phyloP scores from a whole-genome alignment of 2,329 filamentous ascomycete genomes.

The Hymenotorrendiella dingleyae region DNA sequence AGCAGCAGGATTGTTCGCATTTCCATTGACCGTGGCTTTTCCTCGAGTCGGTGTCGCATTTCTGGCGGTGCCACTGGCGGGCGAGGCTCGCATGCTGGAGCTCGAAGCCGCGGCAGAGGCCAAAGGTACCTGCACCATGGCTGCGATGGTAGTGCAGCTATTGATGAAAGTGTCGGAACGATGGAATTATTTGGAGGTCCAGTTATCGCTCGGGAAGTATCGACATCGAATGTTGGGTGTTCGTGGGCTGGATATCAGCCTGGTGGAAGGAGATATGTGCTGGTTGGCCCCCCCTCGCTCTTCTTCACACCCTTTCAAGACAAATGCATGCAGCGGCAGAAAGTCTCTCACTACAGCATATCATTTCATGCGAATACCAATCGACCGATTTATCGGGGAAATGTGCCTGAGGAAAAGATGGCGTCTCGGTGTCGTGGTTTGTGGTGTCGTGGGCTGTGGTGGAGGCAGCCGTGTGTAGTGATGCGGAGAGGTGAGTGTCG shows the following conservation, averaged over 20 bases:
- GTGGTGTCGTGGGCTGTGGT: no score
- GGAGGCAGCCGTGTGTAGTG: not conserved
- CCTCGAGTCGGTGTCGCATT: constrained; percentile 22
- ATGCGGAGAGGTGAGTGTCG: not conserved
- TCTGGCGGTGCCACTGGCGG: constrained; percentile 23
- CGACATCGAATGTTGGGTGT: constrained; percentile 7
- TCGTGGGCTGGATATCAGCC: constrained; percentile 3
- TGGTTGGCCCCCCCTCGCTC: constrained; percentile 3
- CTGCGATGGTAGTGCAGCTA: constrained; percentile 14
- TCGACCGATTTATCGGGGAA: no score
- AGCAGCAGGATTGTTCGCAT: constrained; percentile 28
- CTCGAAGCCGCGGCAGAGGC: constrained; percentile 22
- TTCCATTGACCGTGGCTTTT: constrained; percentile 25
- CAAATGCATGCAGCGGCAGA: not conserved
- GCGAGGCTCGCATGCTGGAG: constrained; percentile 28
- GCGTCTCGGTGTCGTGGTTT: no score
- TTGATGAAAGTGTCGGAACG: constrained; percentile 19
- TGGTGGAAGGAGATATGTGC: constrained; percentile 1
- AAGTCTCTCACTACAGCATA: no score
- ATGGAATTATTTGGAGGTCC: constrained; percentile 3
- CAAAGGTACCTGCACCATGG: constrained; percentile 31
- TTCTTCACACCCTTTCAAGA: not conserved
- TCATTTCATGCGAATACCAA: no score
- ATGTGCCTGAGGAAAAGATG: no score
- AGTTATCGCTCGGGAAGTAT: constrained; percentile 4